Conservation (phyloP, 179 eudicot species). For the Patellifolia procumbens region DNA sequence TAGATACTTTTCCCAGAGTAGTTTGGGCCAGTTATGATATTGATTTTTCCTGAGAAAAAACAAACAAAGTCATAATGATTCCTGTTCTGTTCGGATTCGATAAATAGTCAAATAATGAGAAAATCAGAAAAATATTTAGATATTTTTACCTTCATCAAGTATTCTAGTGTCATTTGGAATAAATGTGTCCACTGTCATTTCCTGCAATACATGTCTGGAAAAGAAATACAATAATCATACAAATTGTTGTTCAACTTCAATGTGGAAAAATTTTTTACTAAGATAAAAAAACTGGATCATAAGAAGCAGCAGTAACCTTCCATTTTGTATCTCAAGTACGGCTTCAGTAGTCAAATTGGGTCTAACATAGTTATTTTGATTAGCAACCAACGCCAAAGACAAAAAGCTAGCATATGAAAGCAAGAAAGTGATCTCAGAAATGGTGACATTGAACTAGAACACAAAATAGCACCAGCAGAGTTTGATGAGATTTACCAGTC, state of each 20-base stretch:
- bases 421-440: slow-evolving; percentile 15
- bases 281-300: not conserved
- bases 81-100: slow-evolving; percentile 18
- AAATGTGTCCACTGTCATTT: slow-evolving; percentile 96
- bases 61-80: not conserved
- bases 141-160: slow-evolving; percentile 53
- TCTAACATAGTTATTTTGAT: slow-evolving; percentile 89
- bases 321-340: slow-evolving; percentile 82
- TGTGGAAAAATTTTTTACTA: not conserved
- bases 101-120: not conserved
- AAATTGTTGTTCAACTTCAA: not conserved
- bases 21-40: slow-evolving; percentile 97
- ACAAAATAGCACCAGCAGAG: slow-evolving; percentile 9
- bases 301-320: slow-evolving; percentile 60
- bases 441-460: slow-evolving; percentile 10
- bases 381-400: slow-evolving; percentile 91
- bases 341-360: slow-evolving; percentile 75
- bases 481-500: slow-evolving; percentile 63
- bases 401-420: slow-evolving; percentile 48
- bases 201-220: slow-evolving; percentile 95
- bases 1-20: slow-evolving; percentile 99
- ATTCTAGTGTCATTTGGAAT: slow-evolving; percentile 94
- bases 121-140: slow-evolving; percentile 12
- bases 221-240: slow-evolving; percentile 15
- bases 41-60: slow-evolving; percentile 71